Percentiles rank a stretch among this genome's conserved stretches.
phyloP scores from a whole-genome alignment of 495 filamentous ascomycete species.

The Penicillium ucsense region DNA sequence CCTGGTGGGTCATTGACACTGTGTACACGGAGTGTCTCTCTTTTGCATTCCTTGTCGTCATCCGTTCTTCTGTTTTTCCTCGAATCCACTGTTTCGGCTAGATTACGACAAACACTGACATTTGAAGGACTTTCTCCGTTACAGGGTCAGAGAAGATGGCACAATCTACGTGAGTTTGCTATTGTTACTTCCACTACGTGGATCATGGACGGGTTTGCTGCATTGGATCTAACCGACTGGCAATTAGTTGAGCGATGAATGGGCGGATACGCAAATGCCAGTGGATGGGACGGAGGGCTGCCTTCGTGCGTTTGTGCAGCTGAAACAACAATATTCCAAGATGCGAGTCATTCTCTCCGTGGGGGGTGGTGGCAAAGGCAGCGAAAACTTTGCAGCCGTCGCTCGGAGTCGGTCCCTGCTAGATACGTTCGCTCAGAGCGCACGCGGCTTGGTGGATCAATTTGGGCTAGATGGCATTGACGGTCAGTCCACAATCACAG shows the following conservation, averaged over 20 bases:
- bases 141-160: conserved; percentile 67
- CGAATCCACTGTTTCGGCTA: too few species aligned
- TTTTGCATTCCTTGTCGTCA: too few species aligned
- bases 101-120: too few species aligned
- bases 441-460: conserved; percentile 58
- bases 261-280: conserved; percentile 68
- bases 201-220: too few species aligned
- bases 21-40: too few species aligned
- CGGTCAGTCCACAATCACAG: conserved; percentile 36
- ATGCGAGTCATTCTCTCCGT: conserved; percentile 79
- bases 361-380: conserved; percentile 71
- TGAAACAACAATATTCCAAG: conserved; percentile 67
- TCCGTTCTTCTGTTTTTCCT: too few species aligned
- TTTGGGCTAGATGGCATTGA: conserved; percentile 82
- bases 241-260: conserved; percentile 72
- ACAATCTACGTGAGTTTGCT: conserved; percentile 58
- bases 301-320: conserved; percentile 59
- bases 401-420: conserved; percentile 50
- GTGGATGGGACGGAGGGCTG: conserved; percentile 74
- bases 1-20: conserved; percentile 39
- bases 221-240: conserved; percentile 10
- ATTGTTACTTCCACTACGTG: neutral
- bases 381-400: conserved; percentile 66
- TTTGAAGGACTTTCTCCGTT: neutral
- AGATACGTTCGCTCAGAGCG: conserved; percentile 66